phyloP scores from a whole-genome alignment of 768 basidiomycete species.

The Lactarius indigo region DNA sequence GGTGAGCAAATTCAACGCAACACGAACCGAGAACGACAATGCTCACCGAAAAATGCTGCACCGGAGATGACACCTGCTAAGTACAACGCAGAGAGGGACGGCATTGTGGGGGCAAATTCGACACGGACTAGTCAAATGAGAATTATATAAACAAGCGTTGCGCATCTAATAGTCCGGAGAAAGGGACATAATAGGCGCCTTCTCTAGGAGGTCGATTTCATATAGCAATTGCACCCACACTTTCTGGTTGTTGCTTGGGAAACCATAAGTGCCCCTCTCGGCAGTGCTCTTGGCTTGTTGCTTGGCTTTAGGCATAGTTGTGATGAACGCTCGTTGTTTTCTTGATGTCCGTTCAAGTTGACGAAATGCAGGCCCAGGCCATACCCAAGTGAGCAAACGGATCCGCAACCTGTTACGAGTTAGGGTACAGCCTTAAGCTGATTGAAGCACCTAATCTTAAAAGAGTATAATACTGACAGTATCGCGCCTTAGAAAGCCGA shows the following conservation, averaged over 20 bases:
- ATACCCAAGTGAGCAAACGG: not conserved
- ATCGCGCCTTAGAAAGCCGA: not conserved
- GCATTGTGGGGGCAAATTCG: not conserved
- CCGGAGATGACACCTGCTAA: not conserved
- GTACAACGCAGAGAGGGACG: constrained; percentile 3
- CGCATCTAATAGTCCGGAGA: not conserved
- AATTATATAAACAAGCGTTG: constrained; percentile 2
- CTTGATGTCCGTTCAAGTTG: not conserved
- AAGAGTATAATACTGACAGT: not conserved
- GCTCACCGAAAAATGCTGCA: constrained; percentile 13
- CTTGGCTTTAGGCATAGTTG: not conserved
- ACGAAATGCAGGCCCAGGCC: not conserved
- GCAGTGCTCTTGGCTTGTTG: not conserved
- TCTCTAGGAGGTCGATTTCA: not conserved
- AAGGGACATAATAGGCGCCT: constrained; percentile 1
- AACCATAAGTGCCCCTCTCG: not conserved
- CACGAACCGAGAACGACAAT: not conserved
- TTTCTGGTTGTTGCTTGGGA: not conserved
- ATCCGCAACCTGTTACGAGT: not conserved
- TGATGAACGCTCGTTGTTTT: constrained; percentile 7
- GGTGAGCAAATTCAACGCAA: not conserved
- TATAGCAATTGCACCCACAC: not conserved
- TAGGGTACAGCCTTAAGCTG: not conserved
- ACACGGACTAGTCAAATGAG: not conserved
- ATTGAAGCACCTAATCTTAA: not conserved